phyloP scores from a whole-genome alignment of 352 stramenopile species.

The Globisporangium canariense region DNA sequence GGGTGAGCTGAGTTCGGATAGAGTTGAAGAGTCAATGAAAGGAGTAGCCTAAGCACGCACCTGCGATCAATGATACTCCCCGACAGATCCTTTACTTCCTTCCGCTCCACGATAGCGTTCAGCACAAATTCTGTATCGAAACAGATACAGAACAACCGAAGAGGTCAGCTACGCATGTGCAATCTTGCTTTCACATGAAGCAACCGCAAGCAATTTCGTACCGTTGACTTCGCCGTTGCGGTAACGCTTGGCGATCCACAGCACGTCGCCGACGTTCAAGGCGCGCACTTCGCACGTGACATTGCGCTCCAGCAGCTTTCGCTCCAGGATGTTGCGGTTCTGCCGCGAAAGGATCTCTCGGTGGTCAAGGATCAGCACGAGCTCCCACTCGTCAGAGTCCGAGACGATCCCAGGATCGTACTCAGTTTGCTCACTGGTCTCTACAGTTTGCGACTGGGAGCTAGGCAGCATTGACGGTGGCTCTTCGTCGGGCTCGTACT shows the following conservation, averaged over 20 bases:
- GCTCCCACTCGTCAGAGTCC: slow-evolving; percentile 58
- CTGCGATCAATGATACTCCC: slow-evolving; percentile 73
- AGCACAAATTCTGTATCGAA: slow-evolving; percentile 52
- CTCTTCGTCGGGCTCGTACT: slow-evolving; percentile 17
- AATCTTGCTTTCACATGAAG: not conserved
- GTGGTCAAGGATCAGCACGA: slow-evolving; percentile 82
- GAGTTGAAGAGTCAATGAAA: not conserved
- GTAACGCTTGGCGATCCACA: slow-evolving; percentile 66
- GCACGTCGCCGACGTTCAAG: slow-evolving; percentile 74
- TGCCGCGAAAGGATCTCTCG: slow-evolving; percentile 71
- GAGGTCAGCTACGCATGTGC: not conserved
- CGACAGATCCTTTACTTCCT: slow-evolving; percentile 75
- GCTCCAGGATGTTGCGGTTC: slow-evolving; percentile 72
- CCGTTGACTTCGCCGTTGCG: slow-evolving; percentile 24
- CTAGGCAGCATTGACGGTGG: not conserved
- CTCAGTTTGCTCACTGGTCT: not conserved
- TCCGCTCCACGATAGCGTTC: slow-evolving; percentile 83
- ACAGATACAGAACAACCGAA: too few relatives aligned
- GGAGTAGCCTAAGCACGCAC: not conserved
- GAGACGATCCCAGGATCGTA: slow-evolving; percentile 16
- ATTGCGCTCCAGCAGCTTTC: slow-evolving; percentile 71
- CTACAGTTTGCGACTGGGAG: not conserved
- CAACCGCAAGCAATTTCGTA: not conserved
- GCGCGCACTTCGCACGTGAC: slow-evolving; percentile 81
- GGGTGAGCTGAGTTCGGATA: not conserved